These are phyloP conservation scores for Vigna mungo DNA, from an alignment of 306 rosid species.

Conservation along the genomic window DNA sequence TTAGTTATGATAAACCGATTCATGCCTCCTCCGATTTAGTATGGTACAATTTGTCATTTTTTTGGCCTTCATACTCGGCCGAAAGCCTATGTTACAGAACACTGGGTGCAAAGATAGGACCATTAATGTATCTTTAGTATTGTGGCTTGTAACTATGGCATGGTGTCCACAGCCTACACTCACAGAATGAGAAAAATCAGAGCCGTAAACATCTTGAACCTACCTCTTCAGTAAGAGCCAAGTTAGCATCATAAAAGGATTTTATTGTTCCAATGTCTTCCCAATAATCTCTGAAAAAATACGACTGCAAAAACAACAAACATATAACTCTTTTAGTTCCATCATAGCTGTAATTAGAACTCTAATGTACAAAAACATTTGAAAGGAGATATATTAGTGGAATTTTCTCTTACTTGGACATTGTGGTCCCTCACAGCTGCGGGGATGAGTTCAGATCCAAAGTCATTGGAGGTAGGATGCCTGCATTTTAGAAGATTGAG, in stretches of 20 bases:
- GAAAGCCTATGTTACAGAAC: neutral
- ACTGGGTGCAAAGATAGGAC: slow-evolving; percentile 1
- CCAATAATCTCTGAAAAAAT: slow-evolving; percentile 87
- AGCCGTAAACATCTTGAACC: slow-evolving; percentile 19
- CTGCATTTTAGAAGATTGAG: slow-evolving; percentile 76
- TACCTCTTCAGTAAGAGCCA: slow-evolving; percentile 91
- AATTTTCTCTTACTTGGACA: slow-evolving; percentile 75
- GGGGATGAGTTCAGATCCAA: slow-evolving; percentile 96
- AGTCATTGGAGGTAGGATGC: slow-evolving; percentile 86
- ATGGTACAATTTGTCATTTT: neutral
- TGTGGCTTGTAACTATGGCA: slow-evolving; percentile 11
- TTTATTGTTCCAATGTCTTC: slow-evolving; percentile 93
- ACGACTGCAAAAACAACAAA: slow-evolving; percentile 63
- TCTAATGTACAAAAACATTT: slow-evolving; percentile 24
- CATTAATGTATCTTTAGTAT: neutral
- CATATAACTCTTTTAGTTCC: slow-evolving; percentile 8
- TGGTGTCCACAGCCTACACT: neutral
- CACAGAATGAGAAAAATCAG: slow-evolving; percentile 7
- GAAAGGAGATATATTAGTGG: neutral
- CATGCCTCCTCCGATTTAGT: neutral
- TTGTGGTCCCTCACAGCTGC: slow-evolving; percentile 74
- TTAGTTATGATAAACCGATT: neutral
- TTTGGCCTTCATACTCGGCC: neutral
- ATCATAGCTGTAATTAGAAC: slow-evolving; percentile 22
- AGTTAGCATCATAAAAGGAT: slow-evolving; percentile 82